phyloP scores from a whole-genome alignment of 2,329 filamentous ascomycete species.

The Alternaria gaisen region DNA sequence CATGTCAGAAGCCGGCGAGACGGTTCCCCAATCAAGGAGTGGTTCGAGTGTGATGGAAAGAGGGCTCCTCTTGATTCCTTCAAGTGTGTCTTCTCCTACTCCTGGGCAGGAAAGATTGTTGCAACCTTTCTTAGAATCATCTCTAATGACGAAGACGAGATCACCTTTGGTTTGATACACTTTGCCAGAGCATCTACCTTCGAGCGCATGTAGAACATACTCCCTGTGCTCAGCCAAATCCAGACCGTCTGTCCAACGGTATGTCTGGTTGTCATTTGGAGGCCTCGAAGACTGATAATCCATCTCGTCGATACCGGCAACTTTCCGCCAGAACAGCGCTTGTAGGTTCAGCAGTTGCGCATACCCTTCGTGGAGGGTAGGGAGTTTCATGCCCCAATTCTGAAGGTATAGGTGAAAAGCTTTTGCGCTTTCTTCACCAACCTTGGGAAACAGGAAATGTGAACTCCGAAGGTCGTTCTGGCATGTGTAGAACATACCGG shows the following conservation, averaged over 20 bases:
- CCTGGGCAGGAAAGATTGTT: slow-evolving; percentile 4
- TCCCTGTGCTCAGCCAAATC: slow-evolving; percentile 7
- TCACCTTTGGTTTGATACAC: neutral
- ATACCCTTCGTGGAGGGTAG: neutral
- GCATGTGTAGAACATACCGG: neutral
- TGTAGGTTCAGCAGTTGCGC: slow-evolving; percentile 15
- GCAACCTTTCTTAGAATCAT: neutral
- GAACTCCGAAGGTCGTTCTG: neutral
- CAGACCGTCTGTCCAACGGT: neutral
- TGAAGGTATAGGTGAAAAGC: slow-evolving; percentile 10
- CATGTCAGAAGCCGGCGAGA: slow-evolving; percentile 5
- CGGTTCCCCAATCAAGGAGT: slow-evolving; percentile 21
- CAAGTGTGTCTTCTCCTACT: neutral
- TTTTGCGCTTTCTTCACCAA: slow-evolving; percentile 11
- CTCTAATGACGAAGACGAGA: slow-evolving; percentile 11
- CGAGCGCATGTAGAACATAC: slow-evolving; percentile 3
- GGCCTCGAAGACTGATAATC: neutral
- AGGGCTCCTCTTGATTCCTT: neutral
- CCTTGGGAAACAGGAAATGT: slow-evolving; percentile 2
- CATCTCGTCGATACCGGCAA: neutral
- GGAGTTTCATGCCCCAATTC: neutral
- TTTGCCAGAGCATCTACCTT: neutral
- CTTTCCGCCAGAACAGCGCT: slow-evolving; percentile 18
- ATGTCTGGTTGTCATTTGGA: neutral
- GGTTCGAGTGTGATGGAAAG: slow-evolving; percentile 19